A percentile compares a stretch with the other conserved stretches of the same genome.
phyloP scores from a whole-genome alignment of 129 eudicot species.

The Artemisia argyi region DNA sequence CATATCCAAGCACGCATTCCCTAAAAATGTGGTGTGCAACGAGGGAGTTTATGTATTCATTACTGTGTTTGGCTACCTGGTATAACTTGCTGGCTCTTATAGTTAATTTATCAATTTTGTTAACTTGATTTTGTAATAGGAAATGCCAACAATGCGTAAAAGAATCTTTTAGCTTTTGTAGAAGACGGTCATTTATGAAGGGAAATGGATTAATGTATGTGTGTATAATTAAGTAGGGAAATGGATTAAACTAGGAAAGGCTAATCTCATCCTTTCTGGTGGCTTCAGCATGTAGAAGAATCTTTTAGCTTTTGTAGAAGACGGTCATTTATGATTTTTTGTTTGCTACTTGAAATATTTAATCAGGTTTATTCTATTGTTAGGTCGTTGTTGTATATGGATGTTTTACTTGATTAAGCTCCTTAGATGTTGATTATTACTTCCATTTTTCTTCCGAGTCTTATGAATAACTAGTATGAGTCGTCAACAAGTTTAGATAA shows the following conservation, averaged over 20 bases:
- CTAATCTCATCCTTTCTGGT: constrained; percentile 30
- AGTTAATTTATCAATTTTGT: background rate
- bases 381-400: constrained; percentile 9
- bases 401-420: constrained; percentile 4
- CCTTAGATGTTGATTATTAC: constrained; percentile 4
- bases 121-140: constrained; percentile 10
- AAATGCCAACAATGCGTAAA: constrained; percentile 16
- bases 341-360: background rate
- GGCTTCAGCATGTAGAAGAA: constrained; percentile 15
- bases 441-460: background rate
- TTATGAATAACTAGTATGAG: background rate
- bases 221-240: constrained; percentile 16
- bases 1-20: too few relatives aligned
- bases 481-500: too few relatives aligned
- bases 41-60: background rate
- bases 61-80: background rate
- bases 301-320: constrained; percentile 20
- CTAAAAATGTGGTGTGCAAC: too few relatives aligned
- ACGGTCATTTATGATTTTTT: constrained; percentile 13
- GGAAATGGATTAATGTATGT: constrained; percentile 1
- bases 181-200: background rate
- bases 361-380: constrained; percentile 6
- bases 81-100: too few relatives aligned
- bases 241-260: constrained; percentile 23
- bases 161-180: background rate